These are phyloP conservation scores for Xylaria sp. DNA, from an alignment of 2,329 filamentous ascomycete genomes.

Conservation along the genomic window DNA sequence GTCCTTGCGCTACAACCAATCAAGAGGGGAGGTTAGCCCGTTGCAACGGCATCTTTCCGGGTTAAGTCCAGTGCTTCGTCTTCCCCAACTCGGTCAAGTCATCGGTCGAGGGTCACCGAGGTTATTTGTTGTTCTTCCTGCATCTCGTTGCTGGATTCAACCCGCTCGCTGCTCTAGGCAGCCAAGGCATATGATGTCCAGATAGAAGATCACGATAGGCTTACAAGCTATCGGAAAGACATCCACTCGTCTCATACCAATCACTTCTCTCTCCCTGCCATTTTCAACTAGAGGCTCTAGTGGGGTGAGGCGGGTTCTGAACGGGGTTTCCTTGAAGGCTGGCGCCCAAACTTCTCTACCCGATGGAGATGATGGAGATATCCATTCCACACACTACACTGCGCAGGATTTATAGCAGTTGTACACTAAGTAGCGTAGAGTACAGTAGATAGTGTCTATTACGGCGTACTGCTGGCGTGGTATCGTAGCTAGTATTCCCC, in stretches of 20 bases:
- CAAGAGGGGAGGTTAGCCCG: conserved; percentile 5
- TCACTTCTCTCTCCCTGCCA: not conserved
- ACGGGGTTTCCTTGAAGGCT: conserved; percentile 21
- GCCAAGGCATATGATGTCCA: not conserved
- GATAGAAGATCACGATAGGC: conserved; percentile 22
- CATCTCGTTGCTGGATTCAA: not conserved
- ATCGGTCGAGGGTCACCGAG: conserved; percentile 14
- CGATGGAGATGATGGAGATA: conserved; percentile 14
- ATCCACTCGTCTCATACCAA: conserved; percentile 14
- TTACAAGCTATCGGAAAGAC: conserved; percentile 6
- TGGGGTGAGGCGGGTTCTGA: conserved; percentile 5
- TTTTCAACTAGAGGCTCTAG: not conserved
- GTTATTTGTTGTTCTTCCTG: not conserved
- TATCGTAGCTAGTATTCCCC: conserved; percentile 17
- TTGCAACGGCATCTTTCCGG: conserved; percentile 5
- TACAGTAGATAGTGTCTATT: not conserved
- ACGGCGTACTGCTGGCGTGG: not conserved
- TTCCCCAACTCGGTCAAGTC: conserved; percentile 6
- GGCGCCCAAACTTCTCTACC: conserved; percentile 19
- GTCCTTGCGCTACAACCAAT: conserved; percentile 17
- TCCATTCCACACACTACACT: conserved; percentile 13
- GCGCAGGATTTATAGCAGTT: conserved; percentile 14
- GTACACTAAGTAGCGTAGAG: not conserved
- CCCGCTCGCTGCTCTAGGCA: conserved; percentile 18
- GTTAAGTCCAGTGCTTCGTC: not conserved